Conservation (phyloP, 75 land plant species). For the Pinus tabuliformis region DNA sequence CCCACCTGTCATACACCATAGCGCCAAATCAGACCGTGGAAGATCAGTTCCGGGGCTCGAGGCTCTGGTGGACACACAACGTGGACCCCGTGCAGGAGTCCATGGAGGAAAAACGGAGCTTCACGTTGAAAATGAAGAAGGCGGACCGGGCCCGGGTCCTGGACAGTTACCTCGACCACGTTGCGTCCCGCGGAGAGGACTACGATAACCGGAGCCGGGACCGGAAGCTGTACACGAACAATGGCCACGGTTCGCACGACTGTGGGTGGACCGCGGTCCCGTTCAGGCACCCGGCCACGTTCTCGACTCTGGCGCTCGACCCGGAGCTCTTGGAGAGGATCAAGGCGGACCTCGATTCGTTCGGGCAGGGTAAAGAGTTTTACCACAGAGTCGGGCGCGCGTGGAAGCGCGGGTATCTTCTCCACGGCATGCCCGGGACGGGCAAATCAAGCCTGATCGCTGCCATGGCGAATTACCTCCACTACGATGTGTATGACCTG, state of each 20-base stretch:
- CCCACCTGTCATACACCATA: constrained; percentile 33
- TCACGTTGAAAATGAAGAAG: constrained; percentile 55
- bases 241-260: constrained; percentile 23
- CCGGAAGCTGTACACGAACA: constrained; percentile 48
- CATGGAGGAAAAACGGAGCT: constrained; percentile 52
- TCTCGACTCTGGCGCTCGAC: constrained; percentile 62
- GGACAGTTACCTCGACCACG: constrained; percentile 41
- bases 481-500: constrained; percentile 67
- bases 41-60: constrained; percentile 54
- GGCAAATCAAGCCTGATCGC: constrained; percentile 72
- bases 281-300: constrained; percentile 68
- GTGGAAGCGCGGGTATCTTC: constrained; percentile 74
- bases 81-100: constrained; percentile 56
- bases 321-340: constrained; percentile 36
- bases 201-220: constrained; percentile 57
- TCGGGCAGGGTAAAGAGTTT: constrained; percentile 42
- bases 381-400: constrained; percentile 62
- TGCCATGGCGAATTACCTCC: constrained; percentile 67
- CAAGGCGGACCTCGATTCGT: constrained; percentile 38
- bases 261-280: constrained; percentile 56
- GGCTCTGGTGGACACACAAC: constrained; percentile 66
- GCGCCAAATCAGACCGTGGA: constrained; percentile 54
- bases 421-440: constrained; percentile 68
- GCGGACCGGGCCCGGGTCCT: constrained; percentile 39
- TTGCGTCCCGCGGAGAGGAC: constrained; percentile 39